Evolutionary conservation across 805 yeast species (phyloP).

Genomic region (Ogataea siamensis): DNA sequence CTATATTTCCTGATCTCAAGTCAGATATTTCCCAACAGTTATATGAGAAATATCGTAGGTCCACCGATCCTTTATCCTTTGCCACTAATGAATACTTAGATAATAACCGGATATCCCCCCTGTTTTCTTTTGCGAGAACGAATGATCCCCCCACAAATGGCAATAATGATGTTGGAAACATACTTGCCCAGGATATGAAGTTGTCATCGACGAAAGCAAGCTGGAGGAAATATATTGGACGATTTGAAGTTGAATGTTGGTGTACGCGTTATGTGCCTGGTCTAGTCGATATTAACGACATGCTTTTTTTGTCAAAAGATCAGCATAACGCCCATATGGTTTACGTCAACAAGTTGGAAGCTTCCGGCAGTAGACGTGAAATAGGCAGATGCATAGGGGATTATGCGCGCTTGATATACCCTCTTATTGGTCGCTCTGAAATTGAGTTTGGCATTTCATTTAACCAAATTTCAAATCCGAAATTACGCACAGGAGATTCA

Average conservation of each 20-base stretch:
- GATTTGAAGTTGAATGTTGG: constrained; percentile 62
- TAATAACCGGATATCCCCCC: too few species aligned
- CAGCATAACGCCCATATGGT: constrained; percentile 25
- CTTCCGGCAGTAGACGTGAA: constrained; percentile 41
- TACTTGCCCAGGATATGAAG: too few species aligned
- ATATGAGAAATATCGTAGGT: constrained; percentile 28
- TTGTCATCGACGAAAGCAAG: not conserved
- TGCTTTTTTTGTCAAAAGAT: constrained; percentile 19
- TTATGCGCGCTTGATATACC: constrained; percentile 61
- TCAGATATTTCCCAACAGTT: constrained; percentile 22
- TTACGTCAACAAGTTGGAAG: constrained; percentile 24
- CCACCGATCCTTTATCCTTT: constrained; percentile 31
- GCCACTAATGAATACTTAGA: constrained; percentile 44
- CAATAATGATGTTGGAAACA: too few species aligned
- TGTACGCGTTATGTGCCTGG: constrained; percentile 64
- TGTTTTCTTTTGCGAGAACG: too few species aligned
- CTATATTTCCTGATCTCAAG: constrained; percentile 36
- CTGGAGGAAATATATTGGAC: constrained; percentile 49
- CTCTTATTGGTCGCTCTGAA: constrained; percentile 55
- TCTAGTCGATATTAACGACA: constrained; percentile 45
- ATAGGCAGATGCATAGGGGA: constrained; percentile 76
- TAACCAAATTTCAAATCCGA: constrained; percentile 50
- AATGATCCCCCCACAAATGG: too few species aligned
- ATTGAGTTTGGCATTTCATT: constrained; percentile 57
- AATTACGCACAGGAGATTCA: constrained; percentile 72